A percentile compares a stretch with the other conserved stretches of the same genome.
phyloP scores from a whole-genome alignment of 2,329 filamentous ascomycete genomes.

The Sarocladiaceae sp. region DNA sequence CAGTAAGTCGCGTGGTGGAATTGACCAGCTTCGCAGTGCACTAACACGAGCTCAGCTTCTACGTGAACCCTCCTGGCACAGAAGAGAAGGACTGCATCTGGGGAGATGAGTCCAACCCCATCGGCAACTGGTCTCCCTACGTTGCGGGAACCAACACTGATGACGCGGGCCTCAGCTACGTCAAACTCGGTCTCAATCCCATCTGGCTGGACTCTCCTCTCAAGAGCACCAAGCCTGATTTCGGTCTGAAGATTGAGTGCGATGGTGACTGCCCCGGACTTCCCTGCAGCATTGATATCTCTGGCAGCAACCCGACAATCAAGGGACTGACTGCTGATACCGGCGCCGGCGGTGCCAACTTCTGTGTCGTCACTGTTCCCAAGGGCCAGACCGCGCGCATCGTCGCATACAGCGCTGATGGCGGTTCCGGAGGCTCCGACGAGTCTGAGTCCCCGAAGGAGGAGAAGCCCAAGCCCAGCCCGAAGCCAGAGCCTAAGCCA shows the following conservation, averaged over 20 bases:
- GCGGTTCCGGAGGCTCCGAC: slow-evolving; percentile 28
- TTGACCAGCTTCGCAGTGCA: not conserved
- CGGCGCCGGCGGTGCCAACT: slow-evolving; percentile 62
- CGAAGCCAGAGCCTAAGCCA: not conserved
- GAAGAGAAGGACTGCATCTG: slow-evolving; percentile 61
- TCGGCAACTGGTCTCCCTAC: slow-evolving; percentile 73
- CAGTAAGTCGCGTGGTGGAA: slow-evolving; percentile 64
- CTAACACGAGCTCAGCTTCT: slow-evolving; percentile 50
- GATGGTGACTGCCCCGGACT: slow-evolving; percentile 61
- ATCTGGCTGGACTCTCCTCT: slow-evolving; percentile 57
- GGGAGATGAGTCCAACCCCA: slow-evolving; percentile 55
- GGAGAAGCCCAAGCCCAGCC: slow-evolving; percentile 10
- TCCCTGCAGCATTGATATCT: slow-evolving; percentile 67
- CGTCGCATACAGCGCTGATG: slow-evolving; percentile 48
- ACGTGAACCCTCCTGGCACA: slow-evolving; percentile 70
- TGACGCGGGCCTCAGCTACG: slow-evolving; percentile 56
- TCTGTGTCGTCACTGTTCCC: slow-evolving; percentile 72
- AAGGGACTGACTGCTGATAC: slow-evolving; percentile 44
- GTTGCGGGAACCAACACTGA: slow-evolving; percentile 71
- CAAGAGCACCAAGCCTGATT: slow-evolving; percentile 52
- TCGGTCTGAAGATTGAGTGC: slow-evolving; percentile 66
- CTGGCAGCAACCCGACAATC: slow-evolving; percentile 51
- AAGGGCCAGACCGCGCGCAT: slow-evolving; percentile 61
- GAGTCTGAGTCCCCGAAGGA: slow-evolving; percentile 12
- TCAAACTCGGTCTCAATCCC: slow-evolving; percentile 74